These are phyloP conservation scores for Wilcoxina mikolae DNA, from an alignment of 495 filamentous ascomycete species.

Conservation along the genomic window DNA sequence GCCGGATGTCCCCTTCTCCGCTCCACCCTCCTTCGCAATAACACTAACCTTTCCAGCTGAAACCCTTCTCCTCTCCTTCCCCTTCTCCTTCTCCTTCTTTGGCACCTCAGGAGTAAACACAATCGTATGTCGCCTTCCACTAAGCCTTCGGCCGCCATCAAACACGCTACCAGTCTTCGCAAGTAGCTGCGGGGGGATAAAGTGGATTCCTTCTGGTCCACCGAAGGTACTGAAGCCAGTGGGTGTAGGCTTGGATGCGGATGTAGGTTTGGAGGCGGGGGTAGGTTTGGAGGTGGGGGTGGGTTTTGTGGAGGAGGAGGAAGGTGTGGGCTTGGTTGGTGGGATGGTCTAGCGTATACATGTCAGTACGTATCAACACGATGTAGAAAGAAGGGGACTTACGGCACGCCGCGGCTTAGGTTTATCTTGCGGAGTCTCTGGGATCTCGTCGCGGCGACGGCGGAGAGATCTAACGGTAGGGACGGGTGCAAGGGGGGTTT, in stretches of 20 bases:
- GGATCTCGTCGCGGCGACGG: neutral
- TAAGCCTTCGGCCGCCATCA: constrained; percentile 16
- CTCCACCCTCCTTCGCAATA: neutral
- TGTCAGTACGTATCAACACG: neutral
- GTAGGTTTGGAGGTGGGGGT: neutral
- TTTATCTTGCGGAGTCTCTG: neutral
- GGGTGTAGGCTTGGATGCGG: neutral
- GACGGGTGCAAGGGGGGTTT: neutral
- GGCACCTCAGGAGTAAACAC: neutral
- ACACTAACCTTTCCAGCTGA: neutral
- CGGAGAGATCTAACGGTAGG: neutral
- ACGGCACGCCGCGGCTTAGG: neutral
- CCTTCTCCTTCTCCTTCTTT: constrained; percentile 37
- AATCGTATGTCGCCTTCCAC: neutral
- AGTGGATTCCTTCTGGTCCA: neutral
- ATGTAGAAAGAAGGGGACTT: neutral
- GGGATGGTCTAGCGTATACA: neutral
- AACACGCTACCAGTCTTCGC: constrained; percentile 12
- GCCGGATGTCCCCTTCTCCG: neutral
- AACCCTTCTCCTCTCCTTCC: constrained; percentile 50
- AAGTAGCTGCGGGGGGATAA: constrained; percentile 16
- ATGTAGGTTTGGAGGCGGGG: neutral
- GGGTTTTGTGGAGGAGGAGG: neutral
- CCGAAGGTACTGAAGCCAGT: neutral
- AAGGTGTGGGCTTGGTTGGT: neutral